These are phyloP conservation scores for Fomitopsis pinicola DNA, from an alignment of 1,284 basidiomycete genomes.

Conservation along the genomic window DNA sequence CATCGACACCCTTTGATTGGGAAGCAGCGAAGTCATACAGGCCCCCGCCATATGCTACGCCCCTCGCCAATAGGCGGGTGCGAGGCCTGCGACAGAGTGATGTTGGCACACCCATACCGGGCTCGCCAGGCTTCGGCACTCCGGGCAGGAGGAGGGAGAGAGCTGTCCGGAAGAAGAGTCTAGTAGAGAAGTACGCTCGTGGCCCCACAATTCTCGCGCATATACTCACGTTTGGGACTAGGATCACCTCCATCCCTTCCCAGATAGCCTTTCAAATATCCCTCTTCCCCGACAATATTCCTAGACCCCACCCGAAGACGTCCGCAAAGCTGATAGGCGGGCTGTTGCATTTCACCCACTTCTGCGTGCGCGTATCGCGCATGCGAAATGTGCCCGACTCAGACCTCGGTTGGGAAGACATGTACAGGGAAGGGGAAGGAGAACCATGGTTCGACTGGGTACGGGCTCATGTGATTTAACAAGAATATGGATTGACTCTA, in stretches of 20 bases:
- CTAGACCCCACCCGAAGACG: slow-evolving; percentile 59
- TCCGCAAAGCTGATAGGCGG: slow-evolving; percentile 65
- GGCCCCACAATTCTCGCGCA: neutral
- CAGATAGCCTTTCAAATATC: slow-evolving; percentile 67
- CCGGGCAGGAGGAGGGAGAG: slow-evolving; percentile 27
- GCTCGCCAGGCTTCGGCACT: slow-evolving; percentile 25
- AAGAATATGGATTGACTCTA: neutral
- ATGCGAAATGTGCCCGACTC: slow-evolving; percentile 54
- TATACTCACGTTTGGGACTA: slow-evolving; percentile 19
- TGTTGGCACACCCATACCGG: slow-evolving; percentile 31
- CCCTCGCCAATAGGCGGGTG: slow-evolving; percentile 40
- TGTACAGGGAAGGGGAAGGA: slow-evolving; percentile 59
- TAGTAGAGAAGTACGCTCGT: slow-evolving; percentile 50
- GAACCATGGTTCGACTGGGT: slow-evolving; percentile 81
- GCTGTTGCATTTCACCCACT: slow-evolving; percentile 59
- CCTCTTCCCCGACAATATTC: slow-evolving; percentile 71
- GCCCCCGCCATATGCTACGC: slow-evolving; percentile 66
- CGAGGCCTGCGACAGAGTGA: slow-evolving; percentile 37
- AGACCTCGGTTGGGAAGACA: slow-evolving; percentile 73
- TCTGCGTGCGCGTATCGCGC: slow-evolving; percentile 58
- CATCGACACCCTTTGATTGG: slow-evolving; percentile 77
- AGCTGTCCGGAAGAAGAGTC: slow-evolving; percentile 57
- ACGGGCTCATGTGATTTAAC: slow-evolving; percentile 19
- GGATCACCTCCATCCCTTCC: slow-evolving; percentile 61
- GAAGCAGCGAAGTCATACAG: slow-evolving; percentile 63